A percentile compares a stretch with the other conserved stretches of the same genome.
Conservation (phyloP, 2,329 filamentous ascomycete genomes). For the Exserohilum turcica region DNA sequence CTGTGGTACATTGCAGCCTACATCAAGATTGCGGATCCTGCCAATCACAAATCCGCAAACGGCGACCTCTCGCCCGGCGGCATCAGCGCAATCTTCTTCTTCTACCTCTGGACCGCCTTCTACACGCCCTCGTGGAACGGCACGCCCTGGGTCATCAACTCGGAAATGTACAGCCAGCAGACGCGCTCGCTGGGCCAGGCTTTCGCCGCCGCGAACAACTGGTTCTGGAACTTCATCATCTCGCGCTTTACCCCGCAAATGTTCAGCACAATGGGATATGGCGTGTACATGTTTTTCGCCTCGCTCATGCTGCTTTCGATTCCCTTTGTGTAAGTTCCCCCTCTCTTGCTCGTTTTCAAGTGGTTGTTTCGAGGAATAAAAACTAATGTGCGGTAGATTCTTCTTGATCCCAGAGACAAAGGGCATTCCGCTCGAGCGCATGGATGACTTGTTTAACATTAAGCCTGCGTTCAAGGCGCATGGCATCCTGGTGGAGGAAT, state of each 20-base stretch:
- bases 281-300: constrained; percentile 56
- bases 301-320: constrained; percentile 53
- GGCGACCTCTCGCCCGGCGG: constrained; percentile 53
- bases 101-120: constrained; percentile 74
- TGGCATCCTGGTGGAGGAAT: constrained; percentile 46
- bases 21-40: constrained; percentile 58
- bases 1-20: constrained; percentile 69
- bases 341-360: constrained; percentile 34
- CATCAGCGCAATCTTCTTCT: constrained; percentile 70
- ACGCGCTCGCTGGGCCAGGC: constrained; percentile 66
- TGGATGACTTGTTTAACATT: constrained; percentile 56
- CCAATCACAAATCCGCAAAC: constrained; percentile 33
- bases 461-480: constrained; percentile 52
- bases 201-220: constrained; percentile 62
- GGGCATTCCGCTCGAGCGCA: constrained; percentile 53
- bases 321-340: constrained; percentile 32
- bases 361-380: too few species aligned
- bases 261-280: constrained; percentile 55
- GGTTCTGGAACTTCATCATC: constrained; percentile 74
- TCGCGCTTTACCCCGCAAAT: constrained; percentile 72
- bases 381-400: constrained; percentile 24
- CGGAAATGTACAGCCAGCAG: constrained; percentile 75
- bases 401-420: constrained; percentile 54
- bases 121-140: constrained; percentile 76
- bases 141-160: constrained; percentile 76